Evolutionary conservation across 106 monocot species (phyloP), one percentile per base, ranked within the genome.

Genomic region (Dendrobium officinale): DNA sequence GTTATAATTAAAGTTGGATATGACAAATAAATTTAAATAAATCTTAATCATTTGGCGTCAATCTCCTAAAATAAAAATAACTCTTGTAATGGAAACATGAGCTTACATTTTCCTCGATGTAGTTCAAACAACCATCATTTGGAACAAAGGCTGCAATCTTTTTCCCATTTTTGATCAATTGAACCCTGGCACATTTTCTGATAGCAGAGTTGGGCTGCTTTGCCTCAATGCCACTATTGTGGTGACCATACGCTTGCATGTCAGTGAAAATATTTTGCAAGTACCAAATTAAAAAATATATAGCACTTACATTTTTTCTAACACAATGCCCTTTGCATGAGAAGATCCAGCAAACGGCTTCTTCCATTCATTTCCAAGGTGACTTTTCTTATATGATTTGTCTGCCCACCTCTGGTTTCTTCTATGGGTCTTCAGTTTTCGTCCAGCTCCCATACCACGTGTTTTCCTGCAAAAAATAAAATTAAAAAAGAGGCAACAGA

Each of bases 401-500:
- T 90, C 90, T 9, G 90, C 90, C 90, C 90, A 90, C 79, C 86
- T 87, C 66, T 90, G 85, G 42, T 84, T 85, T 75, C 90, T 90
- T 78, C 90, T 87, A 76, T 90, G 90, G 20, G 86, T 90, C 76
- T 87, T 90, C 72, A 90, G 83, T 82, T 94, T 94, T 80, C 94
- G 89, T 33, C 89, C 91, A 59, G 94, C 94, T 91, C 94, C 94
- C 94, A 94, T 94, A 74, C 94, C 94, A 78, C 91, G 87, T 20
- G 91, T 94, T 78, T 94, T 94, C 82, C 89, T 91, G 82, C 42
- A 10, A 72, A 72, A 20, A 42, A 42, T 31, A 44, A 74, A 40
- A n/a, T 33, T 31, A 0, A 70, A 15, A 15, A 31, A 70, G 33
- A 70, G 2, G 27, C 11, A 33, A 70, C 33, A 70, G 2, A 70